phyloP scores from a whole-genome alignment of 2,329 filamentous ascomycete genomes.

The Sporothrix phasma region DNA sequence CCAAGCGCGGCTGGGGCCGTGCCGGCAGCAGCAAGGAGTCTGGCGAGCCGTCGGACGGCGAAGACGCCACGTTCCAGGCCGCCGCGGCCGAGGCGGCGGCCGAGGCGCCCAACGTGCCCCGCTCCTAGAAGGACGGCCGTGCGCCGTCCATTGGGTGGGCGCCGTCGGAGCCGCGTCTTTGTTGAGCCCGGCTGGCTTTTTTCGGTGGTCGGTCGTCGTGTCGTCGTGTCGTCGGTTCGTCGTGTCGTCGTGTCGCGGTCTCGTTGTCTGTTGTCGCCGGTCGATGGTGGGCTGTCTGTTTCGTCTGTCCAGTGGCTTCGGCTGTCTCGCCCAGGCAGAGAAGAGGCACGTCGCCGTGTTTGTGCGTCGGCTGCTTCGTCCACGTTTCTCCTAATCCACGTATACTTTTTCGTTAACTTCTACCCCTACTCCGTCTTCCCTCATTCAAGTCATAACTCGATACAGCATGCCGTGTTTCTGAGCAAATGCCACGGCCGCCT shows the following conservation, averaged over 20 bases:
- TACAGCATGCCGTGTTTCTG: no score
- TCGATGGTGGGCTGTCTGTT: no score
- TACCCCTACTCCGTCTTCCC: no score
- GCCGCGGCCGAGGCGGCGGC: neutral
- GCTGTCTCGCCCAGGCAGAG: no score
- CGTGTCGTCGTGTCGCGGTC: neutral
- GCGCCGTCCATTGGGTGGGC: neutral
- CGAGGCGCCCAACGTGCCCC: slow-evolving; percentile 6
- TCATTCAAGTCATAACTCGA: no score
- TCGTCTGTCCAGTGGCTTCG: no score
- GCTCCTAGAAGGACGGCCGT: neutral
- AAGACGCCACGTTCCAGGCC: neutral
- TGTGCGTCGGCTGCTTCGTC: no score
- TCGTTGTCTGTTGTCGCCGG: no score
- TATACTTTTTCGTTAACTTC: no score
- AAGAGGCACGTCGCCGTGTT: no score
- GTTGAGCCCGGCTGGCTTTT: neutral
- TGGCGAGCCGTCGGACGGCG: neutral
- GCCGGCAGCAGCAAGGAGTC: neutral
- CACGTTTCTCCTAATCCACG: no score
- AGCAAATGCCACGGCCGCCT: no score
- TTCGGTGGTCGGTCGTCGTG: neutral
- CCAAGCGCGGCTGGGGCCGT: neutral
- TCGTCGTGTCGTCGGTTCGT: neutral
- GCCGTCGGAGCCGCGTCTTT: neutral